These are phyloP conservation scores for Lagenidium giganteum DNA, from an alignment of 352 stramenopile genomes.

Conservation along the genomic window DNA sequence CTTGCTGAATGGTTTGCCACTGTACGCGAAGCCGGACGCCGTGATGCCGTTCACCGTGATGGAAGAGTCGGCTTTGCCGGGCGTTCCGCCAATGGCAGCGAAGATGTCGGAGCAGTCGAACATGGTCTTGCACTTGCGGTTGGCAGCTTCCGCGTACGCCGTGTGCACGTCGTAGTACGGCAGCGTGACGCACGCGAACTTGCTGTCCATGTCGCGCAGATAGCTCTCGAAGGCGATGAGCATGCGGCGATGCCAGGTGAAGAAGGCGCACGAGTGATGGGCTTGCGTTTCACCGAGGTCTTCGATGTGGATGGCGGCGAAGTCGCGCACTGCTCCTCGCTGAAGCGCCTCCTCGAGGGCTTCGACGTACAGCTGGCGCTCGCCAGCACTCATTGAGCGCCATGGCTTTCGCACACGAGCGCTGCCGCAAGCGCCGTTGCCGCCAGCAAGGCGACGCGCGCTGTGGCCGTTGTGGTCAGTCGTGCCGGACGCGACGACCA, in stretches of 20 bases:
- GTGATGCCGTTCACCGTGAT: constrained; percentile 24
- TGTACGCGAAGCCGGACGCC: constrained; percentile 25
- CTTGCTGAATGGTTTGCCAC: constrained; percentile 23
- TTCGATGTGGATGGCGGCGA: constrained; percentile 44
- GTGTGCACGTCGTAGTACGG: constrained; percentile 80
- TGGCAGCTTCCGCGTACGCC: constrained; percentile 46
- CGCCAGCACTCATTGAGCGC: constrained; percentile 27
- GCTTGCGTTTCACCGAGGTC: constrained; percentile 41
- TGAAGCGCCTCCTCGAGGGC: constrained; percentile 33
- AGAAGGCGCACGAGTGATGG: constrained; percentile 53
- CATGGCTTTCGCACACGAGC: constrained; percentile 54
- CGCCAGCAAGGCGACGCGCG: constrained; percentile 35
- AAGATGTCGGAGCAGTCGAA: constrained; percentile 66
- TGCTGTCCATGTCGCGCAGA: constrained; percentile 39
- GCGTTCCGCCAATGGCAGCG: constrained; percentile 29
- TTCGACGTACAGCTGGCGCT: constrained; percentile 56
- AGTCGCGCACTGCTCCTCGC: constrained; percentile 41
- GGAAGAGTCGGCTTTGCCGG: constrained; percentile 10
- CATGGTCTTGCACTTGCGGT: constrained; percentile 45
- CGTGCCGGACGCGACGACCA: too few relatives aligned
- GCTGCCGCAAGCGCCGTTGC: constrained; percentile 35
- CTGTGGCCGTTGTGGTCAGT: too few relatives aligned
- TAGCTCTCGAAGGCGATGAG: constrained; percentile 65
- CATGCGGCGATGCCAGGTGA: constrained; percentile 59
- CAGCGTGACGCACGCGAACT: constrained; percentile 62